Percentiles rank a stretch among this genome's conserved stretches.
Conservation (phyloP, 2,329 filamentous ascomycete genomes). For the Tolypocladium nubicola region DNA sequence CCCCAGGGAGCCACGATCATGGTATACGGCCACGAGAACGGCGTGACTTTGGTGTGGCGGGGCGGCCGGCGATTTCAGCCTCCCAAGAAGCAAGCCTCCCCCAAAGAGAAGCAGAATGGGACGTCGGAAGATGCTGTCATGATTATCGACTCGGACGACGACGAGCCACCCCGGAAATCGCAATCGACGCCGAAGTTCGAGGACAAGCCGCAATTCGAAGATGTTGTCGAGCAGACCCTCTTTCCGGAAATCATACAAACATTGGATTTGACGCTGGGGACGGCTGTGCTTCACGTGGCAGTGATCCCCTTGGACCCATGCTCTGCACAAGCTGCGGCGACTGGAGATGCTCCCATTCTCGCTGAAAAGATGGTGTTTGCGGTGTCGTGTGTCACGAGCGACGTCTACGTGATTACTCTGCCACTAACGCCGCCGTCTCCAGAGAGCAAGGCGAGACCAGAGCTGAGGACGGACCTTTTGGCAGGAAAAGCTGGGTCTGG, state of each 20-base stretch:
- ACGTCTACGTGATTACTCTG: conserved; percentile 46
- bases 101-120: conserved; percentile 41
- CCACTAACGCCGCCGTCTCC: conserved; percentile 52
- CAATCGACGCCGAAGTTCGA: conserved; percentile 24
- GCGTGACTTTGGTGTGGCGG: conserved; percentile 50
- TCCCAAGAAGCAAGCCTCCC: conserved; percentile 18
- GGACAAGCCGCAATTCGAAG: conserved; percentile 50
- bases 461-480: conserved; percentile 39
- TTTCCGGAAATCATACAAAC: conserved; percentile 49
- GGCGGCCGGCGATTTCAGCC: conserved; percentile 50
- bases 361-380: conserved; percentile 50
- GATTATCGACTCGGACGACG: conserved; percentile 54
- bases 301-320: conserved; percentile 41
- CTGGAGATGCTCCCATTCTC: conserved; percentile 36
- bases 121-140: conserved; percentile 42
- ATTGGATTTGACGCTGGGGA: conserved; percentile 49
- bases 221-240: conserved; percentile 34
- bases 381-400: conserved; percentile 46
- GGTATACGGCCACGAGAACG: conserved; percentile 53
- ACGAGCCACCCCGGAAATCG: conserved; percentile 29
- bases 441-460: conserved; percentile 44
- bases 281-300: conserved; percentile 44
- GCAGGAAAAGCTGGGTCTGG: conserved; percentile 47
- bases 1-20: conserved; percentile 54
- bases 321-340: conserved; percentile 34